Evolutionary conservation across 345 rosid species (phyloP), one percentile per base, ranked within the genome.

Genomic region (Mallotus nudiflorus): DNA sequence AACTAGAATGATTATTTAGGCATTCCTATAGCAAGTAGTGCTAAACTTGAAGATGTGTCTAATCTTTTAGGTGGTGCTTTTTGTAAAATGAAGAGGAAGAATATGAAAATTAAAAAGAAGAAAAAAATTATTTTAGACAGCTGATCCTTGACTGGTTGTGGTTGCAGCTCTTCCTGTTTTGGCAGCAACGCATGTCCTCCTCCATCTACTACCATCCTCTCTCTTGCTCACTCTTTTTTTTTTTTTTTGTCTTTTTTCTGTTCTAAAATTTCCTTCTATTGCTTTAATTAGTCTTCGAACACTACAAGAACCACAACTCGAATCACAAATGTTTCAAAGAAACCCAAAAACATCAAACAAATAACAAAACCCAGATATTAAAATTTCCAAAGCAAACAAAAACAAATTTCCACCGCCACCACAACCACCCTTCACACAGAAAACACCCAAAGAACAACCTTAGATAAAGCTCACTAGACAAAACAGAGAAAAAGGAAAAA

Each of bases 141-240:
- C 85, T 95, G 99, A 78, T 95, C 97, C 79, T 80, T 95, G 49
- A 61, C 89, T 9, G 97, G 96, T 81, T 95, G 99, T 48, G 99
- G 99, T 81, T 83, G 88, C 55, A 90, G 73, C 84, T 90, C 99
- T 58, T 95, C 92, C 65, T 86, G 97, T 74, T 91, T 95, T 5
- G 93, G 92, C 55, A 74, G 93, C 33, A 92, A 89, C 50, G 93
- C 96, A 1, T 58, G 7, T 49, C 80, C 90, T 60, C 88, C 88
- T 70, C 80, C 87, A 57, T 75, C 81, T 83, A 84, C 83, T 65
- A 84, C 91, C 90, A 86, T 85, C 61, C 48, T 60, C 42, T 68
- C 19, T 51, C 60, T 67, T 14, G 67, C 50, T 68, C 72, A 7
- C 20, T 65, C 54, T 63, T 46, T 52, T 62, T 37, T 50, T 29